These are phyloP conservation scores for Rhodotorula sp. DNA, from an alignment of 1,284 basidiomycete genomes.

Conservation along the genomic window DNA sequence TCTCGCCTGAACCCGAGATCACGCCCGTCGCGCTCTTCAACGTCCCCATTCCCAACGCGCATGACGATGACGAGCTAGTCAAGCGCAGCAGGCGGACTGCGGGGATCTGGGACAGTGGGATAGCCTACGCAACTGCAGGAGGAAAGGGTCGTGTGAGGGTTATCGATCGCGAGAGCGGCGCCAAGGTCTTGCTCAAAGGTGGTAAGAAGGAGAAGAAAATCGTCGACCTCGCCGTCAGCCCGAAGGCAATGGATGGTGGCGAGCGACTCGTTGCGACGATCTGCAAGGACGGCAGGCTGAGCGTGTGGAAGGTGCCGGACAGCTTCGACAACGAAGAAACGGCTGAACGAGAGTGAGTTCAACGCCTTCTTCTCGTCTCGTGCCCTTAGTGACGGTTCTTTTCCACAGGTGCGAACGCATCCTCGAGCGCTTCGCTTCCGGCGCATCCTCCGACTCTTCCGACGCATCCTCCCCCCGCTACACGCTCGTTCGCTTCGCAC, in stretches of 20 bases:
- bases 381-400: too few species aligned
- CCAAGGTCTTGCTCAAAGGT: constrained; percentile 17
- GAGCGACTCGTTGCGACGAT: not conserved
- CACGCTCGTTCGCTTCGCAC: constrained; percentile 4
- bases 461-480: not conserved
- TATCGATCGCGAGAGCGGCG: constrained; percentile 29
- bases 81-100: not conserved
- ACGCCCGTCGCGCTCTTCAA: constrained; percentile 27
- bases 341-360: not conserved
- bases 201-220: constrained; percentile 1
- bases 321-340: not conserved
- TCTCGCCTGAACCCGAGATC: not conserved
- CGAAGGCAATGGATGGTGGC: not conserved
- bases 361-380: too few species aligned
- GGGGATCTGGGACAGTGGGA: constrained; percentile 5
- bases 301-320: constrained; percentile 11
- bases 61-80: not conserved
- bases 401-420: too few species aligned
- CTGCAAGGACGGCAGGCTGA: not conserved
- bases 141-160: constrained; percentile 18
- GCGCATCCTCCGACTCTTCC: constrained; percentile 1
- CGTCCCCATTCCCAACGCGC: not conserved
- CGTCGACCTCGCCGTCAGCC: constrained; percentile 6
- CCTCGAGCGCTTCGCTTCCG: not conserved
- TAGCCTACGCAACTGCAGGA: constrained; percentile 18